These are phyloP conservation scores for Cudoniella acicularis DNA, from an alignment of 495 filamentous ascomycete genomes.

Conservation along the genomic window DNA sequence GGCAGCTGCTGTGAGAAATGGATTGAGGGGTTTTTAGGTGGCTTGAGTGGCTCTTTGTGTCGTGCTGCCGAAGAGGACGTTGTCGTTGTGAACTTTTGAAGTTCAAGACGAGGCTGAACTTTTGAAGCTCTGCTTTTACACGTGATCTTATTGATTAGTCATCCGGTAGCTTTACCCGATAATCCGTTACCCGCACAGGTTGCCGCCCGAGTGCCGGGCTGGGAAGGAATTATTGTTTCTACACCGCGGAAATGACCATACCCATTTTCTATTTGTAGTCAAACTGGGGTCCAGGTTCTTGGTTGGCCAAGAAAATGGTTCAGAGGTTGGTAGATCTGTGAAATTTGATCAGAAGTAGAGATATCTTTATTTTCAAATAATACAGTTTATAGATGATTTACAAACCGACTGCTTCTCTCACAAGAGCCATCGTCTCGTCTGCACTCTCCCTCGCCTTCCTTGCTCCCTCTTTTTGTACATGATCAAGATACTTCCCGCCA, in stretches of 20 bases:
- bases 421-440: conserved; percentile 58
- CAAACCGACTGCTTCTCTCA: conserved; percentile 62
- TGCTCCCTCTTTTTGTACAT: conserved; percentile 57
- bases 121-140: no score
- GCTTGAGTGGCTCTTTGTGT: not conserved
- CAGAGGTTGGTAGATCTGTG: no score
- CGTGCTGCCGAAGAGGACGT: not conserved
- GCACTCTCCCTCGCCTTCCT: conserved; percentile 60
- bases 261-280: no score
- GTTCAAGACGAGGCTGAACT: not conserved
- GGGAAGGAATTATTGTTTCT: no score
- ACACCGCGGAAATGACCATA: no score
- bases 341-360: no score
- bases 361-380: not conserved
- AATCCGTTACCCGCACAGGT: no score
- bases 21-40: not conserved
- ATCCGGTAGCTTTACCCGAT: no score
- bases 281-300: no score
- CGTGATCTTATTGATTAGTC: no score
- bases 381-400: not conserved
- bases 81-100: not conserved
- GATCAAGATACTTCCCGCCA: conserved; percentile 50
- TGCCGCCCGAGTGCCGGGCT: no score
- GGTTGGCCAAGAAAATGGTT: no score
- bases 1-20: not conserved